Base-by-base conservation (phyloP, 1,284 basidiomycete genomes). In the Malassezia dermatis region DNA sequence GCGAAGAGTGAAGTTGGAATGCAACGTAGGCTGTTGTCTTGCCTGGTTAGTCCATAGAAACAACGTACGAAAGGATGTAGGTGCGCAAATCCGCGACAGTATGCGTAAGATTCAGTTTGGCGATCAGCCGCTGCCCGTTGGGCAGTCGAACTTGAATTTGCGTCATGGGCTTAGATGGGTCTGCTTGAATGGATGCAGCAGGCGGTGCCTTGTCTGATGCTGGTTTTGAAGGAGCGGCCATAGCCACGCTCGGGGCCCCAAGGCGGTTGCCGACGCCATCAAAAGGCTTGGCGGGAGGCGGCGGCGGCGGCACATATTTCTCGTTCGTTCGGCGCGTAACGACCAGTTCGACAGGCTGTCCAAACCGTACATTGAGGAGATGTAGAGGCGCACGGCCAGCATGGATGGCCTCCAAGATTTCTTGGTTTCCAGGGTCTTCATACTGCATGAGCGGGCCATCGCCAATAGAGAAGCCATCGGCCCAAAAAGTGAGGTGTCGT, bases 381-480 rank as follows among this genome's bases (percentile, higher is more conserved):
- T 81, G 79, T 0, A 85, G 81, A 0, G 90, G 90, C 0, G 89
- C 83, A 41, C 78, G 87, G 81, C 90, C 90, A 6, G 83, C 77
- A 63, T 89, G 84, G 67, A 96, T 87, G 54, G 86, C 84, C 1
- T 80, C 79, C 3, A 98, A 79, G 15, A 88, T 79, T 56, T 82
- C 80, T 40, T 83, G 79, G 67, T 90, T 84, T 5, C 78, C 80
- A 0, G 89, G 88, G 62, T 90, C 84, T 53, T 88, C 86, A 72
- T 94, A 95, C 35, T 81, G 78, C 80, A 86, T 81, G 53, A 96
- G 78, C 34, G 85, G 84, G 2, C 90, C 89, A 63, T 91, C 88
- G 66, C 93, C 89, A 53, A 98, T 83, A 42, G 84, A 86, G 77
- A 96, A 96, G 0, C 93, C 93, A 62, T 96, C 83, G 31, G 84